Evolutionary conservation across 805 yeast species (phyloP).

Genomic region (Saturnispora sanitii): DNA sequence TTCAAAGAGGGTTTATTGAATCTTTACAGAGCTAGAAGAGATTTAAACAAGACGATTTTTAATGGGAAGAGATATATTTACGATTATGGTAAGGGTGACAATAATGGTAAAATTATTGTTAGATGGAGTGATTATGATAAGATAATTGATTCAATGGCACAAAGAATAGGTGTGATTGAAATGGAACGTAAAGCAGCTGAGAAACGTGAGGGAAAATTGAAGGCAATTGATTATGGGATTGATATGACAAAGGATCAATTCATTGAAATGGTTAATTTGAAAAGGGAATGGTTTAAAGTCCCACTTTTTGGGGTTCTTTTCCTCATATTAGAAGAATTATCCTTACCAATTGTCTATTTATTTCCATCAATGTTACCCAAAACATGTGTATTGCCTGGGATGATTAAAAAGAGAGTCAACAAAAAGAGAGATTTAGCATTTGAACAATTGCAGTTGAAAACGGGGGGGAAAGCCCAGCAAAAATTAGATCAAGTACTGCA

Average conservation of each 20-base stretch:
- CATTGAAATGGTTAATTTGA: conserved; percentile 42
- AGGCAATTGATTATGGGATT: conserved; percentile 13
- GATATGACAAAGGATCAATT: conserved; percentile 33
- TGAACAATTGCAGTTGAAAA: background rate
- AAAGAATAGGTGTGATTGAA: conserved; percentile 17
- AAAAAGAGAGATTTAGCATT: background rate
- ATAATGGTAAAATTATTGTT: conserved; percentile 16
- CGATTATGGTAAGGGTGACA: conserved; percentile 21
- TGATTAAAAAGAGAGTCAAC: conserved; percentile 6
- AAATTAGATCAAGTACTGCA: background rate
- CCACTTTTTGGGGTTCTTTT: conserved; percentile 51
- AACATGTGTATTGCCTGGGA: conserved; percentile 46
- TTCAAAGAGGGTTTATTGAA: conserved; percentile 50
- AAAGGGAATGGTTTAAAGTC: conserved; percentile 39
- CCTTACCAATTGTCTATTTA: conserved; percentile 41
- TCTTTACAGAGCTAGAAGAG: conserved; percentile 39
- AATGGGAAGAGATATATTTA: conserved; percentile 21
- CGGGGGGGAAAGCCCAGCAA: background rate
- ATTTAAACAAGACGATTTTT: conserved; percentile 21
- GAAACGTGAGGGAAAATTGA: conserved; percentile 6
- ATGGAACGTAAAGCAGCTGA: conserved; percentile 14
- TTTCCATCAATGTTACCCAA: conserved; percentile 52
- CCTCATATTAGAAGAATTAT: conserved; percentile 45
- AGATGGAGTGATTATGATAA: conserved; percentile 10
- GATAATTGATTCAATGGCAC: conserved; percentile 21